phyloP scores from a whole-genome alignment of 495 filamentous ascomycete genomes.

The Darksidea phi region DNA sequence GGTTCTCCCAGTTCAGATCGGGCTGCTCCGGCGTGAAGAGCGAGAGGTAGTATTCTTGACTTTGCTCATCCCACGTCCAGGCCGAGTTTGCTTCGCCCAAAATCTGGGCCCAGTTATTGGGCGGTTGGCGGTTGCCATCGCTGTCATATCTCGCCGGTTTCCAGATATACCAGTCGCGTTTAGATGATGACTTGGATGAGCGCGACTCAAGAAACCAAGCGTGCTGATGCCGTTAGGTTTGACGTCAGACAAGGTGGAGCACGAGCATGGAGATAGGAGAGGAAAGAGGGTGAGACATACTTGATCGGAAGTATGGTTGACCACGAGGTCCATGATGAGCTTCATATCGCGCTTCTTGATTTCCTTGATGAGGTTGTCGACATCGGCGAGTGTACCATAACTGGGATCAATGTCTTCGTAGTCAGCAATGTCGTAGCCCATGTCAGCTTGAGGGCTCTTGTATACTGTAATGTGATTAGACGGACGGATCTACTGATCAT shows the following conservation, averaged over 20 bases:
- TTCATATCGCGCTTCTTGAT: constrained; percentile 54
- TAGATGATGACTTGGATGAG: constrained; percentile 48
- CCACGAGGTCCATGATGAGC: constrained; percentile 57
- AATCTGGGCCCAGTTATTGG: constrained; percentile 59
- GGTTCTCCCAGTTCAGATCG: constrained; percentile 59
- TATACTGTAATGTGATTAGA: constrained; percentile 29
- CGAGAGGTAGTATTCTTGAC: constrained; percentile 55
- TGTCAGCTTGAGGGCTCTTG: constrained; percentile 46
- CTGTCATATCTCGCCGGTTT: constrained; percentile 50
- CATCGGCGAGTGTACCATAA: constrained; percentile 57
- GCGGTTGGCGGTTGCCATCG: constrained; percentile 54
- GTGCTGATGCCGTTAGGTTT: constrained; percentile 42
- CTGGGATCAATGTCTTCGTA: constrained; percentile 43
- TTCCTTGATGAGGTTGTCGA: constrained; percentile 52
- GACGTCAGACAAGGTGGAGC: background rate
- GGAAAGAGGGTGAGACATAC: constrained; percentile 6
- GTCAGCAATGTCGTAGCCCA: constrained; percentile 46
- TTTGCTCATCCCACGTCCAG: constrained; percentile 55
- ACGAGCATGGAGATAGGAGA: background rate
- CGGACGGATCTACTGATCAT: no score
- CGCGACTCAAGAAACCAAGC: constrained; percentile 57
- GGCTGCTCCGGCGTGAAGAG: constrained; percentile 54
- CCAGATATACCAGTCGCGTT: constrained; percentile 65
- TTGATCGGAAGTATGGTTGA: constrained; percentile 59
- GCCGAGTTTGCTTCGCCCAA: constrained; percentile 53